Percentiles rank a stretch among this genome's conserved stretches.
phyloP scores from a whole-genome alignment of 2,329 filamentous ascomycete species.

The Alternaria sp. region DNA sequence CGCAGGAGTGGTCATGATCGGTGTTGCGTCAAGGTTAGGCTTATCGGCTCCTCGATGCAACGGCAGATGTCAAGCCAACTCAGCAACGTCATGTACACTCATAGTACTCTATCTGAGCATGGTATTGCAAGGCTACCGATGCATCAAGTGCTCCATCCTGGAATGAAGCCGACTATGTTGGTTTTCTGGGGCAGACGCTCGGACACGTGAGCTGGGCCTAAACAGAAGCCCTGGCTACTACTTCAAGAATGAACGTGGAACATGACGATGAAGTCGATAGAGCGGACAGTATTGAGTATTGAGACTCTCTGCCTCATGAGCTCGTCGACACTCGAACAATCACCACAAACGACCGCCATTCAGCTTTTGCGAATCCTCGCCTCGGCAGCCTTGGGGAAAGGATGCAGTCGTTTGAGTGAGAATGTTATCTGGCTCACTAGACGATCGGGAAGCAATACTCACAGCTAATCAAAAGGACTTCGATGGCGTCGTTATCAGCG shows the following conservation, averaged over 20 bases:
- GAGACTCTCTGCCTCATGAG: background rate
- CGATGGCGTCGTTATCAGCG: background rate
- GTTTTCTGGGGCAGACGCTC: background rate
- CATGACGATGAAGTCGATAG: background rate
- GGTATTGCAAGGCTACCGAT: background rate
- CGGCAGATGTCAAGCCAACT: background rate
- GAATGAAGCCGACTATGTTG: background rate
- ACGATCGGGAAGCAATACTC: background rate
- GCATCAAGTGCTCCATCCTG: background rate
- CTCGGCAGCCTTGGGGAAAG: background rate
- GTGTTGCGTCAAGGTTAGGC: background rate
- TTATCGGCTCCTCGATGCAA: background rate
- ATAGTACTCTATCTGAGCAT: background rate
- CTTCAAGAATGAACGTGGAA: background rate
- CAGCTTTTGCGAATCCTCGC: background rate
- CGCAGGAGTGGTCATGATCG: background rate
- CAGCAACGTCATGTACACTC: background rate
- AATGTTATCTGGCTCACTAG: background rate
- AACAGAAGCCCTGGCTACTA: background rate
- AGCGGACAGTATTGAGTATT: background rate
- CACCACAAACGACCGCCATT: too few relatives aligned
- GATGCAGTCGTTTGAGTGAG: background rate
- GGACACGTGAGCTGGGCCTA: background rate
- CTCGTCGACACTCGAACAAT: background rate
- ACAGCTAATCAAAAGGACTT: background rate